A percentile compares a stretch with the other conserved stretches of the same genome.
Evolutionary conservation across 2,329 filamentous ascomycete genomes (phyloP).

Genomic region (Massarina eburnea): DNA sequence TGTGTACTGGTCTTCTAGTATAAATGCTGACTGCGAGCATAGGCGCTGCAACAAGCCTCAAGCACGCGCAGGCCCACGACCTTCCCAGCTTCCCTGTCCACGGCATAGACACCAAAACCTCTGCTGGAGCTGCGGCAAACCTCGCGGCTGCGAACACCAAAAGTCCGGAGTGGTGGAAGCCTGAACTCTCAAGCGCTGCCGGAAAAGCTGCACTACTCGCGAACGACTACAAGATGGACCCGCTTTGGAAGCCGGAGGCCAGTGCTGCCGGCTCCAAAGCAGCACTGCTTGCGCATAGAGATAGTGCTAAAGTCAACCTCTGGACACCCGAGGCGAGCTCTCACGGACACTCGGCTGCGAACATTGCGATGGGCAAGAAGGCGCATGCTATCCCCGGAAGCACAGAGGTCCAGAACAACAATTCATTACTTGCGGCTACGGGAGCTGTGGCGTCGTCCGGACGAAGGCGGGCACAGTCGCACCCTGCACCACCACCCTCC

Average conservation of each 20-base stretch:
- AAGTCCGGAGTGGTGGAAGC: constrained; percentile 66
- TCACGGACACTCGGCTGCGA: constrained; percentile 69
- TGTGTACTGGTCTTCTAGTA: too few species aligned
- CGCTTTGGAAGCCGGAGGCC: constrained; percentile 64
- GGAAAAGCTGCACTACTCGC: constrained; percentile 61
- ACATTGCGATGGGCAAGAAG: constrained; percentile 63
- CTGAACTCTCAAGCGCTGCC: constrained; percentile 59
- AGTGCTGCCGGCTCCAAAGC: constrained; percentile 72
- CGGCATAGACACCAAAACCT: constrained; percentile 60
- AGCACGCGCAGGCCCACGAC: constrained; percentile 71
- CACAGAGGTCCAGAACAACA: constrained; percentile 57
- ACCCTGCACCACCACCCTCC: constrained; percentile 46
- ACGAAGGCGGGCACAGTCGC: constrained; percentile 66
- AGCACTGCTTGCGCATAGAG: constrained; percentile 65
- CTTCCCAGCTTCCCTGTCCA: constrained; percentile 73
- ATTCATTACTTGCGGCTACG: constrained; percentile 73
- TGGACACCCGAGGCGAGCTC: constrained; percentile 54
- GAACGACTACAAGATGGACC: constrained; percentile 62
- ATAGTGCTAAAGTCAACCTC: constrained; percentile 54
- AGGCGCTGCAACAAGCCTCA: constrained; percentile 65
- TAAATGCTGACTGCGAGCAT: constrained; percentile 17
- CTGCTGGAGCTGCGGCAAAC: constrained; percentile 73
- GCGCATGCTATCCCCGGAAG: constrained; percentile 51
- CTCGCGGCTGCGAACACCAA: constrained; percentile 73
- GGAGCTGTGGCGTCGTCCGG: constrained; percentile 65